These are phyloP conservation scores for Geotrichum macrosporum DNA, from an alignment of 1,139 yeast species.

Conservation along the genomic window DNA sequence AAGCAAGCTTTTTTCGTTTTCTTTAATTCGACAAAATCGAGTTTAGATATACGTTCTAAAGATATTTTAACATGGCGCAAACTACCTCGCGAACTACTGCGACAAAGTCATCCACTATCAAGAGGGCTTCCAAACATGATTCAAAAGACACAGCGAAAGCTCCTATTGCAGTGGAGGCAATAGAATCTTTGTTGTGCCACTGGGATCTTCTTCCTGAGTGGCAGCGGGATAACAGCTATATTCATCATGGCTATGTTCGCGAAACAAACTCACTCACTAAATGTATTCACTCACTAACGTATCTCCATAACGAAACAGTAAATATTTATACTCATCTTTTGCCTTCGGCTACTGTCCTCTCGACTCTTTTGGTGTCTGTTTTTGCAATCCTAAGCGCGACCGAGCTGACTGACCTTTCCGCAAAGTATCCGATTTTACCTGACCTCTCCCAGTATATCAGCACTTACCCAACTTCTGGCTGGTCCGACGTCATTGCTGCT, in stretches of 20 bases:
- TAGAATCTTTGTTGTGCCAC: conserved; percentile 18
- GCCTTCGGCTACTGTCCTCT: conserved; percentile 41
- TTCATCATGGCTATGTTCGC: conserved; percentile 67
- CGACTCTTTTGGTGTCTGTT: conserved; percentile 3
- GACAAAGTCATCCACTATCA: too few species aligned
- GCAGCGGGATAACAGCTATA: conserved; percentile 84
- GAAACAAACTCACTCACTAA: conserved; percentile 54
- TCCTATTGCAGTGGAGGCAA: too few species aligned
- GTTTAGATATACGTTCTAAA: too few species aligned
- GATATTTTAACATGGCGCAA: too few species aligned
- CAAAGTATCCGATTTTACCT: not conserved
- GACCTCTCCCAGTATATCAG: conserved; percentile 34
- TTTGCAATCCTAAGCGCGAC: conserved; percentile 1
- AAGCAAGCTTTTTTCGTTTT: too few species aligned
- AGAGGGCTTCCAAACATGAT: too few species aligned
- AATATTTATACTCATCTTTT: conserved; percentile 77
- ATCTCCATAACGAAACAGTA: conserved; percentile 78
- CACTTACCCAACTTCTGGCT: conserved; percentile 44
- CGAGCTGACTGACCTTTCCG: not conserved
- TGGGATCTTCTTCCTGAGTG: conserved; percentile 65
- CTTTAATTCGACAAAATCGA: too few species aligned
- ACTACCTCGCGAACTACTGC: too few species aligned
- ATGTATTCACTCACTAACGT: conserved; percentile 55
- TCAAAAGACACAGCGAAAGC: too few species aligned
- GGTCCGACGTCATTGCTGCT: conserved; percentile 45